Percentiles rank a stretch among this genome's conserved stretches.
Conservation (phyloP, 2,329 filamentous ascomycete genomes). For the Hypoxylon sp. region DNA sequence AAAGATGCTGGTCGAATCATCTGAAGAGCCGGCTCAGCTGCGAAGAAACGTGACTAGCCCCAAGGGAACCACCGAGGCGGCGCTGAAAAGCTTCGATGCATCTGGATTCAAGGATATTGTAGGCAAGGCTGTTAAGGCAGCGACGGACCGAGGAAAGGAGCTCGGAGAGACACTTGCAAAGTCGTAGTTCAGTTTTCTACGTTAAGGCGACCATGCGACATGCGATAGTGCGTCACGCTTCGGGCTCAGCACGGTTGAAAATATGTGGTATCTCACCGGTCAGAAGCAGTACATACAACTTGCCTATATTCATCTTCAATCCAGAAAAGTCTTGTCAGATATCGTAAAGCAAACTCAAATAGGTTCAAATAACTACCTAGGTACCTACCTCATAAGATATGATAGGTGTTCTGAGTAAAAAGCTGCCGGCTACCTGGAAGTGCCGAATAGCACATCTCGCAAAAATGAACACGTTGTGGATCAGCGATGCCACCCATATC, state of each 20-base stretch:
- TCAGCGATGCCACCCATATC: background rate
- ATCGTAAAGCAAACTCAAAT: background rate
- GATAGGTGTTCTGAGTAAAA: background rate
- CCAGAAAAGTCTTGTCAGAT: background rate
- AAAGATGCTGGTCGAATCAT: constrained; percentile 65
- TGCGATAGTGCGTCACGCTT: background rate
- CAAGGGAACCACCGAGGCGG: constrained; percentile 67
- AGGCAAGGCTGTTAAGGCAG: constrained; percentile 63
- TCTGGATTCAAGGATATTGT: constrained; percentile 62
- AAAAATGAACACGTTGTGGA: background rate
- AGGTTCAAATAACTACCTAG: background rate
- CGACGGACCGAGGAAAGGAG: constrained; percentile 61
- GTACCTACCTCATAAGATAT: background rate
- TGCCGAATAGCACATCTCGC: background rate
- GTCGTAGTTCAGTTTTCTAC: constrained; percentile 10
- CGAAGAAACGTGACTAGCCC: constrained; percentile 68
- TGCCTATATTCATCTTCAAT: background rate
- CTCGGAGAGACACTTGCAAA: constrained; percentile 58
- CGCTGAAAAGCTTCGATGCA: constrained; percentile 64
- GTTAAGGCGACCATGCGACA: background rate
- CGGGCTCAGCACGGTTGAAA: background rate
- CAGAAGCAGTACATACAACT: background rate
- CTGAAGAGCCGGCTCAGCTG: constrained; percentile 63
- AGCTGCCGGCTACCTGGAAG: background rate
- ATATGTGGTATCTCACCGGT: background rate